Conservation (phyloP, 306 rosid species). For the Betula pendula region DNA sequence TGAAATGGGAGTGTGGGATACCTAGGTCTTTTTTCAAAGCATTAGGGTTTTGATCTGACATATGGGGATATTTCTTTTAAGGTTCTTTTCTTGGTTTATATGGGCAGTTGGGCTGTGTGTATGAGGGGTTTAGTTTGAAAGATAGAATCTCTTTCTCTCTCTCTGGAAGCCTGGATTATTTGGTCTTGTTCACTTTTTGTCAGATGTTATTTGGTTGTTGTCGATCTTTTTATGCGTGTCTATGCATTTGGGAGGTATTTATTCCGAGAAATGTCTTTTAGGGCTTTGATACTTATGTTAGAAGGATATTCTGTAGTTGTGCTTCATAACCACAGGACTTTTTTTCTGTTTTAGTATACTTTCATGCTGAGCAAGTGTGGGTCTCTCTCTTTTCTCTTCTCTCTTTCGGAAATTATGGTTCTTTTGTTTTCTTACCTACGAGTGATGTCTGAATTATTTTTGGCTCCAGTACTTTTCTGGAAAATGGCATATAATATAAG, state of each 20-base stretch:
- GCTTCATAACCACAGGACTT: neutral
- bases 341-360: neutral
- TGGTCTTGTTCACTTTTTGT: conserved; percentile 8
- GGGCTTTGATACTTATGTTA: conserved; percentile 1
- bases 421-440: neutral
- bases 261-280: neutral
- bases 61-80: neutral
- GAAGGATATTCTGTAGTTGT: neutral
- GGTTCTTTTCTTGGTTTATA: conserved; percentile 27
- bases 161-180: neutral
- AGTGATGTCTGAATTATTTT: neutral
- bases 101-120: conserved; percentile 1
- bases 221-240: conserved; percentile 1
- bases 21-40: conserved; percentile 25
- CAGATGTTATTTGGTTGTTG: too few relatives aligned
- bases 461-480: neutral
- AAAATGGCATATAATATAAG: neutral
- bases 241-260: neutral
- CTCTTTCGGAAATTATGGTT: neutral
- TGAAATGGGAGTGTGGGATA: conserved; percentile 33
- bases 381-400: neutral
- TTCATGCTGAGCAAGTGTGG: neutral
- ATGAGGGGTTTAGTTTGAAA: neutral
- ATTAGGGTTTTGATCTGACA: conserved; percentile 47
- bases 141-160: neutral